Evolutionary conservation across 1,284 basidiomycete genomes (phyloP).

Genomic region (Peniophora sp.): DNA sequence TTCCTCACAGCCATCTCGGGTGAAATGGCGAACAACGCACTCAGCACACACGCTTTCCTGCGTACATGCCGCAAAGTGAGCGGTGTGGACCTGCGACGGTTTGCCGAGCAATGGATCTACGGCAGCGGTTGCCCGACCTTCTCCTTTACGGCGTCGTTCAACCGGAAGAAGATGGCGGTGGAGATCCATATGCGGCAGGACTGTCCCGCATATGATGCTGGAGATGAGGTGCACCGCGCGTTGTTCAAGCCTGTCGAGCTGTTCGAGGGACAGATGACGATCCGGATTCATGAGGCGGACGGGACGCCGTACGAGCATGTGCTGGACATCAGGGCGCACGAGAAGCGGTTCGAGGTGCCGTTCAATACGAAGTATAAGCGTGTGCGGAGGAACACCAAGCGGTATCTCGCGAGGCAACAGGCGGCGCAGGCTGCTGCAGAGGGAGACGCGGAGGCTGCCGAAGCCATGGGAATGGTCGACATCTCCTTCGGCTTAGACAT

Average conservation of each 20-base stretch:
- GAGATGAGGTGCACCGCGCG: conserved; percentile 59
- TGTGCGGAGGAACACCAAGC: conserved; percentile 88
- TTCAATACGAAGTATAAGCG: conserved; percentile 99
- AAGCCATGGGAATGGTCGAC: conserved; percentile 91
- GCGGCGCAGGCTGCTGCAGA: conserved; percentile 91
- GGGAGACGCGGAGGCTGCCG: conserved; percentile 83
- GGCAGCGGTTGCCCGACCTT: conserved; percentile 95
- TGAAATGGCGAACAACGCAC: conserved; percentile 77
- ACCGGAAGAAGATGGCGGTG: conserved; percentile 96
- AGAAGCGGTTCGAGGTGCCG: conserved; percentile 93
- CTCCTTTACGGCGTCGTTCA: conserved; percentile 86
- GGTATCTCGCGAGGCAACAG: conserved; percentile 89
- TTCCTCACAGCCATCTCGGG: conserved; percentile 93
- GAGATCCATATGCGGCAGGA: conserved; percentile 93
- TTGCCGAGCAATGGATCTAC: conserved; percentile 98
- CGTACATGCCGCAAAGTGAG: conserved; percentile 91
- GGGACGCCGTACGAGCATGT: conserved; percentile 99
- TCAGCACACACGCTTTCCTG: conserved; percentile 89
- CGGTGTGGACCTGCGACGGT: conserved; percentile 81
- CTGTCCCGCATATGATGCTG: conserved; percentile 64
- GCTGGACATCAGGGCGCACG: conserved; percentile 79
- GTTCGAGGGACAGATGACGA: conserved; percentile 97
- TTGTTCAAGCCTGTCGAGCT: conserved; percentile 78
- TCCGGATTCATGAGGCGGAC: conserved; percentile 98
- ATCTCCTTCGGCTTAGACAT: conserved; percentile 93